A percentile compares a stretch with the other conserved stretches of the same genome.
Evolutionary conservation across 331 rosid genomes (phyloP).

Genomic region (Quercus phellos): DNA sequence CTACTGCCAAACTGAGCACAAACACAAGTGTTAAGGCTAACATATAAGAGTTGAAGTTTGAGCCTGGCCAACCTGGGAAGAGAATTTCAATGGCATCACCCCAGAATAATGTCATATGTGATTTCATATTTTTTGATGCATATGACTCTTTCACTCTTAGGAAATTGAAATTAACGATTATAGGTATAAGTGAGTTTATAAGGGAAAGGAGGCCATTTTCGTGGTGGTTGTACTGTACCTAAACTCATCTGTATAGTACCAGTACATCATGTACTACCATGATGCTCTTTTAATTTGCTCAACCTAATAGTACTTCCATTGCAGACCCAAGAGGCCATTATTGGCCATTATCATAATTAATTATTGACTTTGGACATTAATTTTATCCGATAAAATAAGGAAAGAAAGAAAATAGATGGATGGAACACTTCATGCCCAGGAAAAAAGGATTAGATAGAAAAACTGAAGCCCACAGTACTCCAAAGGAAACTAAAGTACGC

Average conservation of each 20-base stretch:
- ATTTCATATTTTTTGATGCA: conserved; percentile 49
- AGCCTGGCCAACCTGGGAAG: conserved; percentile 14
- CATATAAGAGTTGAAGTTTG: not conserved
- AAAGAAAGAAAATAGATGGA: too few species aligned
- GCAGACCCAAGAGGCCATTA: not conserved
- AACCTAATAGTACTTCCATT: not conserved
- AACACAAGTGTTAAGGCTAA: conserved; percentile 9
- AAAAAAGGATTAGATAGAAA: too few species aligned
- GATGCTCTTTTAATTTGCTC: too few species aligned
- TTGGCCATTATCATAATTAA: too few species aligned
- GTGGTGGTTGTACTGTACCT: not conserved
- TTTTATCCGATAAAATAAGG: too few species aligned
- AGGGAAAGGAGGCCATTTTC: not conserved
- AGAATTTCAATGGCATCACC: not conserved
- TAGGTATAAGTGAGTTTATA: not conserved
- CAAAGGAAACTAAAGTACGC: not conserved
- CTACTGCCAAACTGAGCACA: not conserved
- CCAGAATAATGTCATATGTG: conserved; percentile 39
- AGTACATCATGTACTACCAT: too few species aligned
- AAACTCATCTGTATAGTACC: conserved; percentile 1
- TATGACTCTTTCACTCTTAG: not conserved
- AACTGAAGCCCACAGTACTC: too few species aligned
- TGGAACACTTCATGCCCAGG: too few species aligned
- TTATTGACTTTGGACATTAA: too few species aligned
- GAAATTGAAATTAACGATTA: not conserved